These are phyloP conservation scores for Aspergillus novofumigatus DNA, from an alignment of 2,329 filamentous ascomycete genomes.

Conservation along the genomic window DNA sequence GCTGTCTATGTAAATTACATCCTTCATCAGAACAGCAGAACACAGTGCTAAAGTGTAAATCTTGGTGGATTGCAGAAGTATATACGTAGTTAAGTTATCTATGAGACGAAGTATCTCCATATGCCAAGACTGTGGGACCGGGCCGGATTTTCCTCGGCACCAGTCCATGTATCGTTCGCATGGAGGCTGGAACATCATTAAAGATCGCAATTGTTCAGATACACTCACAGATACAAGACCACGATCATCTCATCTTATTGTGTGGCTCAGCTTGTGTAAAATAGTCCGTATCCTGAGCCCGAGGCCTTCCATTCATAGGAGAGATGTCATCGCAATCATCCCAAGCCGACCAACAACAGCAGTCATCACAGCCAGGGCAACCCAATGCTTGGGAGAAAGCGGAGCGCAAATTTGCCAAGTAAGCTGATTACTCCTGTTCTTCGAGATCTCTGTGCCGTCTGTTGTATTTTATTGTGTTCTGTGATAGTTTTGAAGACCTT, in stretches of 20 bases:
- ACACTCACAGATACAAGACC: background rate
- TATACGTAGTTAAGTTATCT: no score
- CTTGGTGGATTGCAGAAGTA: no score
- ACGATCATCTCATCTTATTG: background rate
- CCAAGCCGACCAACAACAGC: slow-evolving; percentile 6
- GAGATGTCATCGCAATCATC: slow-evolving; percentile 14
- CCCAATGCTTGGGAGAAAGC: slow-evolving; percentile 55
- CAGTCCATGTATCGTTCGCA: background rate
- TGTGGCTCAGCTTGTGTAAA: background rate
- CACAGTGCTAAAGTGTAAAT: no score
- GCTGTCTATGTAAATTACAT: no score
- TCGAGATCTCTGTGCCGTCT: background rate
- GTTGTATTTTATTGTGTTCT: background rate
- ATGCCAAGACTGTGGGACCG: background rate
- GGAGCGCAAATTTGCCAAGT: slow-evolving; percentile 62
- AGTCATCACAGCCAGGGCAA: slow-evolving; percentile 33
- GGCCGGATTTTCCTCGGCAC: background rate
- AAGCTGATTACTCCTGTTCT: slow-evolving; percentile 22
- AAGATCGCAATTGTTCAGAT: background rate
- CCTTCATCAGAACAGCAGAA: no score
- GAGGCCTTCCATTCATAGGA: background rate
- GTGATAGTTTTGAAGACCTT: background rate
- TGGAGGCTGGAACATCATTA: background rate
- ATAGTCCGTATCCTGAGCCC: background rate
- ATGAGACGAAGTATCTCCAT: background rate